Evolutionary conservation across 2,329 filamentous ascomycete species (phyloP).

Genomic region (Cytospora chrysosperma): DNA sequence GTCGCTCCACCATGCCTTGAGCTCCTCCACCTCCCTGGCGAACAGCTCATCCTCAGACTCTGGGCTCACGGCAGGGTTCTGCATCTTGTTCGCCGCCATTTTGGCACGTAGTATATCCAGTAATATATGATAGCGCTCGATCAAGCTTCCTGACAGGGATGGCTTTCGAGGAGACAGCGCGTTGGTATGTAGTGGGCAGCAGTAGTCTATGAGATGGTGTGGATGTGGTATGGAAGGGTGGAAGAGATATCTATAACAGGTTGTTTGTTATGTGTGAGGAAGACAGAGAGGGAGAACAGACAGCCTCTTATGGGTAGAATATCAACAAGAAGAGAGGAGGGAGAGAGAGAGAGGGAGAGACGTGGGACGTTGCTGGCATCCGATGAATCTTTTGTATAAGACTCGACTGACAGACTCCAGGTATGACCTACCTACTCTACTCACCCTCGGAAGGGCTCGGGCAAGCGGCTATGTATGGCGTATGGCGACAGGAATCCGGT

Average conservation of each 20-base stretch:
- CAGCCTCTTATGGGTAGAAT: not conserved
- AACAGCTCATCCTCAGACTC: constrained; percentile 65
- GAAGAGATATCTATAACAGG: not conserved
- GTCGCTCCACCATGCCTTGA: constrained; percentile 93
- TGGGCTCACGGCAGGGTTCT: constrained; percentile 55
- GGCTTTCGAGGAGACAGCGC: not conserved
- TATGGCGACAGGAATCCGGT: constrained; percentile 26
- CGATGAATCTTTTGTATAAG: constrained; percentile 11
- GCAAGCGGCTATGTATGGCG: constrained; percentile 34
- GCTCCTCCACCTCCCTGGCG: constrained; percentile 77
- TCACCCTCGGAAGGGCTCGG: constrained; percentile 33
- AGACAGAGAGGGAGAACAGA: not conserved
- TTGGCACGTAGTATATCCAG: constrained; percentile 29
- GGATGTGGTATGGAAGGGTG: too few relatives aligned
- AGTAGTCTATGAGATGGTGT: not conserved
- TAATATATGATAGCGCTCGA: constrained; percentile 2
- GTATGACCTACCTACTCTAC: not conserved
- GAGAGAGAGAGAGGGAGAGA: too few relatives aligned
- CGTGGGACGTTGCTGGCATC: constrained; percentile 4
- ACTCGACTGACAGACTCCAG: not conserved
- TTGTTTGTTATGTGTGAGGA: not conserved
- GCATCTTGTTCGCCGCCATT: constrained; percentile 65
- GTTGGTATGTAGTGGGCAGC: not conserved
- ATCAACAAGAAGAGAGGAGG: not conserved
- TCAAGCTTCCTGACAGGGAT: constrained; percentile 2